Percentiles rank a stretch among this genome's conserved stretches.
phyloP scores from a whole-genome alignment of 1,139 yeast genomes.

The Geotrichum europaeum region DNA sequence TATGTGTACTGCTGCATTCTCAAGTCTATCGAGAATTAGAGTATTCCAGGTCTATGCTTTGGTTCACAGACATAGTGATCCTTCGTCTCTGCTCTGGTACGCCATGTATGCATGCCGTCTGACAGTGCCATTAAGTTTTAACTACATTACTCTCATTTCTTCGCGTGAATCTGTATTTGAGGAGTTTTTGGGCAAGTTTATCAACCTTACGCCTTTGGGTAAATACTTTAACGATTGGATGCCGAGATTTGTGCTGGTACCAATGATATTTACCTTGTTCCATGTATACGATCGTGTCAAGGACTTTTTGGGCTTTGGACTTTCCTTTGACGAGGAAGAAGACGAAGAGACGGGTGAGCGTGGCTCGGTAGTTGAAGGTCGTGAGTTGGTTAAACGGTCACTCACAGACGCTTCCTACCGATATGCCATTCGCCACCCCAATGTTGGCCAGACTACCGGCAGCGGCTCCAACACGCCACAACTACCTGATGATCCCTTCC shows the following conservation, averaged over 20 bases:
- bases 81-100: slow-evolving; percentile 69
- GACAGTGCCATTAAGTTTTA: slow-evolving; percentile 76
- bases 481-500: slow-evolving; percentile 1
- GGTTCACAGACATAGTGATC: slow-evolving; percentile 61
- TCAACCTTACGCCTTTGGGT: slow-evolving; percentile 70
- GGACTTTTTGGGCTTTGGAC: slow-evolving; percentile 48
- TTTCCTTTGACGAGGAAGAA: slow-evolving; percentile 42
- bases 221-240: slow-evolving; percentile 65
- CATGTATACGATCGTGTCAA: slow-evolving; percentile 64
- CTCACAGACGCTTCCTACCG: slow-evolving; percentile 29
- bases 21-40: slow-evolving; percentile 60
- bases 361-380: slow-evolving; percentile 34
- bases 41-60: slow-evolving; percentile 73
- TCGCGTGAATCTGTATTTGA: slow-evolving; percentile 42
- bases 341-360: slow-evolving; percentile 39
- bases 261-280: slow-evolving; percentile 57
- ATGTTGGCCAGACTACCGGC: slow-evolving; percentile 3
- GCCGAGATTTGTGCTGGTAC: slow-evolving; percentile 66
- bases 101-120: slow-evolving; percentile 76
- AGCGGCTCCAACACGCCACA: slow-evolving; percentile 10
- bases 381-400: slow-evolving; percentile 35
- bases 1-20: slow-evolving; percentile 62
- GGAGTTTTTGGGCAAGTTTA: slow-evolving; percentile 64
- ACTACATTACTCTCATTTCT: slow-evolving; percentile 62
- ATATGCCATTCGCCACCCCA: slow-evolving; percentile 22